Evolutionary conservation across 306 rosid genomes (phyloP), one percentile per base, ranked within the genome.

Genomic region (Astragalus glycyphyllos): DNA sequence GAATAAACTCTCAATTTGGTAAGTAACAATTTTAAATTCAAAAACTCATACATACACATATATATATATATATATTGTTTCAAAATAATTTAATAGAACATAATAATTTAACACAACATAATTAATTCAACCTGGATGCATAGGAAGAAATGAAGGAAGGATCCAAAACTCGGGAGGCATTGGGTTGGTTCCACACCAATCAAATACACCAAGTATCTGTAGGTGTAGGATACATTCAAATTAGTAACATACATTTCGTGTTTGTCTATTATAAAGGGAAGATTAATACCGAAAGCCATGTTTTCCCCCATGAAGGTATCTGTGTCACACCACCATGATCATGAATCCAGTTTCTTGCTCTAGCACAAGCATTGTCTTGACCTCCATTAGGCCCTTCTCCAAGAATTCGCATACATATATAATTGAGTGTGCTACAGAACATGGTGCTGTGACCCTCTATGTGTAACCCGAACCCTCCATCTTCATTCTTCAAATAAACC

Each of bases 111-210:
- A 23, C 1, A 23, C 29, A 23, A 23, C 1, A 23, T 50, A 68
- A 50, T 11, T 8, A 37, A 15, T 40, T 14, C 8, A 45, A 86
- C 90, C 88, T 55, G 97, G 96, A 75, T 86, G 86, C 76, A 91
- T 83, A 2, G 92, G 97, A 47, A 91, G 89, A 79, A 82, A 86
- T 1, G 92, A 85, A 71, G 97, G 97, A 20, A 88, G 81, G 40
- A 88, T 80, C 96, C 96, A 91, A 75, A 88, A 91, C 35, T 88
- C 97, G 0, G 97, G 97, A 7, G 96, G 96, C 88, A 88, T 86
- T 10, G 97, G 97, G 17, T 88, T 88, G 80, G 77, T 56, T 80
- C 92, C 96, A 0, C 40, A 56, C 96, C 97, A 91, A 4, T 86
- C 90, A 72, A 75, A 86, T 40, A 91, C 37, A 11, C 97, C 97